These are phyloP conservation scores for Leptographium flavum DNA, from an alignment of 2,329 filamentous ascomycete genomes.

Conservation along the genomic window DNA sequence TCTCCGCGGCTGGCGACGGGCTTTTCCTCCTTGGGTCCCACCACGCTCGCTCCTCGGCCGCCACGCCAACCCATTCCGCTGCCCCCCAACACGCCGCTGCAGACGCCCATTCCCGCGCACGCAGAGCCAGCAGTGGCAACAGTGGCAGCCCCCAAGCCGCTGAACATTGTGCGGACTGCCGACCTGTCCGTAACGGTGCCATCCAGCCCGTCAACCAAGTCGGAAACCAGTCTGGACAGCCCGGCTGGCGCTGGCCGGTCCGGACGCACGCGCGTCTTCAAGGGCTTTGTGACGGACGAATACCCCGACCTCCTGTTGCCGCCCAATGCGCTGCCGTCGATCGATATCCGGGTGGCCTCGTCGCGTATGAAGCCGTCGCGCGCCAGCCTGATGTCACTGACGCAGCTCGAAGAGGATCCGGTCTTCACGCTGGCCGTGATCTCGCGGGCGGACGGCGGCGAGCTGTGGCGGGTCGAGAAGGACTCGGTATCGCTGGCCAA, in stretches of 20 bases:
- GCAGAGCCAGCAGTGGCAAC: conserved; percentile 19
- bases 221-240: conserved; percentile 20
- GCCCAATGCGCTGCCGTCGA: conserved; percentile 75
- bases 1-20: conserved; percentile 41
- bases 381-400: conserved; percentile 68
- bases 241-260: conserved; percentile 13
- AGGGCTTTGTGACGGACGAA: conserved; percentile 68
- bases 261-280: conserved; percentile 45
- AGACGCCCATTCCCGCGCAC: conserved; percentile 35
- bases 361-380: conserved; percentile 89
- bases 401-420: conserved; percentile 74
- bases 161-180: conserved; percentile 20
- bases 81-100: conserved; percentile 53
- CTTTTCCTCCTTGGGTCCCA: conserved; percentile 7
- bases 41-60: conserved; percentile 51
- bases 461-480: conserved; percentile 93
- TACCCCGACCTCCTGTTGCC: conserved; percentile 75
- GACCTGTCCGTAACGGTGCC: conserved; percentile 13
- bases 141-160: conserved; percentile 27
- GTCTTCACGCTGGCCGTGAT: conserved; percentile 86
- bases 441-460: conserved; percentile 57
- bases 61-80: conserved; percentile 61
- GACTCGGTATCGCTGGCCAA: conserved; percentile 68
- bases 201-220: conserved; percentile 6
- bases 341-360: conserved; percentile 77